Evolutionary conservation across 345 rosid species (phyloP), one percentile per base, ranked within the genome.

Genomic region (Draba incana): DNA sequence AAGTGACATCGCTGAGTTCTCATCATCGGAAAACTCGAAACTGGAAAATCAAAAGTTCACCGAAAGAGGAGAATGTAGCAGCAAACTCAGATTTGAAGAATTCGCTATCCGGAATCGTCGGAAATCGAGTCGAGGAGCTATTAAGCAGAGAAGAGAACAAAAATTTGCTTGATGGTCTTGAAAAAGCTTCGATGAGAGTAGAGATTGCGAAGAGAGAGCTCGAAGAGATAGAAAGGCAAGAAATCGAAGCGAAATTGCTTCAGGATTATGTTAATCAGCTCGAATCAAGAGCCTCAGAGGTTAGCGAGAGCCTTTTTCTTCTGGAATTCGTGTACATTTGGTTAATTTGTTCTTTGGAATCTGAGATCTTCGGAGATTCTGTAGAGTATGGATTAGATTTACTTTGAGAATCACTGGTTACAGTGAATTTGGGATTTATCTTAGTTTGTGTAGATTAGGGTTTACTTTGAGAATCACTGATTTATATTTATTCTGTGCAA

Each of bases 181-280:
- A 84, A 59, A 80, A 72, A 64, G 97, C 97, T 13, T 84, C 94
- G 12, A 46, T 51, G 75, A 84, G 97, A 52, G 97, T 93, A 35
- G 94, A 93, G 37, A 72, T 56, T 59, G 98, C 98, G 23, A 84
- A 74, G 81, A 73, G 70, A 69, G 83, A 83, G 64, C 89, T 93
- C 30, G 84, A 78, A 6, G 94, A 90, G 81, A 90, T 93, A 57
- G 85, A 85, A 82, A 81, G 82, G 57, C 90, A 84, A 77, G 88
- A 86, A 44, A 63, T 82, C 51, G 92, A 90, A 70, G 87, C 90
- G 33, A 75, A 71, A 51, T 69, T 69, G 71, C 16, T 81, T 62
- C 80, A 80, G 69, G 79, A 75, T 64, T 83, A 90, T 62, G 71
- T 87, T 57, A 77, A 77, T 51, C 65, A 84, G 73, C 91, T 85